A percentile compares a stretch with the other conserved stretches of the same genome.
Conservation (phyloP, 2,329 filamentous ascomycete species). For the Neoascochyta sp. region DNA sequence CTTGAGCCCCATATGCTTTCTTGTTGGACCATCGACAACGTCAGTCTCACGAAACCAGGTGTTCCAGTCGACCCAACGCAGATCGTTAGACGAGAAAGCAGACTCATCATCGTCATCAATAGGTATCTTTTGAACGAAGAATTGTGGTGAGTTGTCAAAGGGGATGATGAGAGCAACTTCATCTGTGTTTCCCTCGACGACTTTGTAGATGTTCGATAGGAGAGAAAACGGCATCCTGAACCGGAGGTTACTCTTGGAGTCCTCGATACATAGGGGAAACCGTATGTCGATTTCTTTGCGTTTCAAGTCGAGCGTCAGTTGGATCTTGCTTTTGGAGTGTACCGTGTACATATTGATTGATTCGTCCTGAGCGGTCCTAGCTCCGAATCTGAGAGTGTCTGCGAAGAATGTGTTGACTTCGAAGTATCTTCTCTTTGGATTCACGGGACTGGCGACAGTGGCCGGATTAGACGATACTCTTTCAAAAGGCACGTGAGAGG, state of each 20-base stretch:
- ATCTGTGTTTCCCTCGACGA: constrained; percentile 5
- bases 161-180: constrained; percentile 31
- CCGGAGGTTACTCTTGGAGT: constrained; percentile 30
- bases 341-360: constrained; percentile 60
- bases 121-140: constrained; percentile 37
- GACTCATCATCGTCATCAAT: constrained; percentile 7
- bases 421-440: constrained; percentile 19
- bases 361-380: constrained; percentile 50
- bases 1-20: constrained; percentile 12
- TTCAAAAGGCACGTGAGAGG: no score
- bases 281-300: constrained; percentile 45
- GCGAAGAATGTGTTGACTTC: constrained; percentile 33
- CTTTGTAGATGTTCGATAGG: constrained; percentile 40
- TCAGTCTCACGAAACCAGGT: constrained; percentile 63
- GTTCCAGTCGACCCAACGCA: constrained; percentile 54
- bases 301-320: constrained; percentile 43
- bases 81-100: constrained; percentile 19
- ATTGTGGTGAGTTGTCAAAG: constrained; percentile 41
- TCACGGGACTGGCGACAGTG: constrained; percentile 20
- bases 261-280: constrained; percentile 38
- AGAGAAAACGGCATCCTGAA: constrained; percentile 47
- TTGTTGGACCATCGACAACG: constrained; percentile 47
- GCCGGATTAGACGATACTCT: no score
- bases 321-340: constrained; percentile 20
- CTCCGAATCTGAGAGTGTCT: constrained; percentile 58